phyloP scores from a whole-genome alignment of 192 early-diverging fungal genomes.

The Coemansia sp. region DNA sequence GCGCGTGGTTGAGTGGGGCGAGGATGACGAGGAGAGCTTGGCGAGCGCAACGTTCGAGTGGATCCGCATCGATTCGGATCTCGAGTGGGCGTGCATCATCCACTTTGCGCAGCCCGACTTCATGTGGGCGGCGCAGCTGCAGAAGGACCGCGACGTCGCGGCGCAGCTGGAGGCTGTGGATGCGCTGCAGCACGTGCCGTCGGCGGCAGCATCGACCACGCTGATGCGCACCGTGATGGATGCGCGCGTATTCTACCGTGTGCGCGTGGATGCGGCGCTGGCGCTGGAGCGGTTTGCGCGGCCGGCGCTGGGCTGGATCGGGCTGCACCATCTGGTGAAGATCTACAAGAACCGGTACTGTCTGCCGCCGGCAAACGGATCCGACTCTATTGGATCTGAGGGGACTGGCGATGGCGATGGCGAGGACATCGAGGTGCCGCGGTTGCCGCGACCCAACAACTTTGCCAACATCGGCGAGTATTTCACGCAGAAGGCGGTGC shows the following conservation, averaged over 20 bases:
- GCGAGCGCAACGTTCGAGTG: slow-evolving; percentile 80
- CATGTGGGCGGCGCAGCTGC: slow-evolving; percentile 94
- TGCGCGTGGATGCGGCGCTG: slow-evolving; percentile 77
- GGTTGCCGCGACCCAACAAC: slow-evolving; percentile 84
- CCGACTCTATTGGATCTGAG: slow-evolving; percentile 3
- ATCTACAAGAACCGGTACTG: slow-evolving; percentile 77
- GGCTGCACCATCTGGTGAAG: slow-evolving; percentile 69
- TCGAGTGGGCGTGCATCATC: slow-evolving; percentile 89
- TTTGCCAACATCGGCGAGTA: slow-evolving; percentile 88
- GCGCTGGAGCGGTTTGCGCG: slow-evolving; percentile 66
- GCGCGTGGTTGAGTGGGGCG: slow-evolving; percentile 76
- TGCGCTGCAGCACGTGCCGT: slow-evolving; percentile 63
- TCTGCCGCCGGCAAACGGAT: slow-evolving; percentile 41
- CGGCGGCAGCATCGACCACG: slow-evolving; percentile 68
- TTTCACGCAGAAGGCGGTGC: slow-evolving; percentile 82
- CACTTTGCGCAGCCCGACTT: slow-evolving; percentile 86
- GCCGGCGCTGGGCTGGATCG: slow-evolving; percentile 62
- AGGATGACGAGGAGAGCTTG: slow-evolving; percentile 71
- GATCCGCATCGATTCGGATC: slow-evolving; percentile 93
- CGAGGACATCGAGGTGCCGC: slow-evolving; percentile 20
- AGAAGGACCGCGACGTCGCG: slow-evolving; percentile 85
- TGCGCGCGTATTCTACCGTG: slow-evolving; percentile 78
- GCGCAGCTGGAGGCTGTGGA: slow-evolving; percentile 88
- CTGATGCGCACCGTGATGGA: slow-evolving; percentile 78
- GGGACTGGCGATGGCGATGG: slow-evolving; percentile 1